Evolutionary conservation across 805 yeast species (phyloP).

Genomic region (Cyberlindnera nakhonratchasimensis): DNA sequence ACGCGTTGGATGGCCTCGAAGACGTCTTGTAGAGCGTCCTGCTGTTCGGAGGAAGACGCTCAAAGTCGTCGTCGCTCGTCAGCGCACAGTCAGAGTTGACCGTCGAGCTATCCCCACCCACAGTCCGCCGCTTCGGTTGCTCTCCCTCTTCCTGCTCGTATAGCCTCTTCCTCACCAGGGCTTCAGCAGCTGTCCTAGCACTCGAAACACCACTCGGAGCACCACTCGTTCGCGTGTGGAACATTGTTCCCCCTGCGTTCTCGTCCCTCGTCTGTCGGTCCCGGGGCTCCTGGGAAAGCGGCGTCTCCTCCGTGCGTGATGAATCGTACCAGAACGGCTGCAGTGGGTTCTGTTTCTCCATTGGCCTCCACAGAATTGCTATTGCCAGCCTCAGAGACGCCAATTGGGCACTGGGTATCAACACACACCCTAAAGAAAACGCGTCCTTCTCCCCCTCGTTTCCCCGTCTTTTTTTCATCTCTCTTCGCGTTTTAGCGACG

Average conservation of each 20-base stretch:
- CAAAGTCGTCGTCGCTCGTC: conserved; percentile 23
- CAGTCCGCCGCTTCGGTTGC: conserved; percentile 15
- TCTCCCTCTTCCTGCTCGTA: conserved; percentile 17
- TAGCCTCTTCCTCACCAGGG: conserved; percentile 19
- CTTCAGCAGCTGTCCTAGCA: conserved; percentile 7
- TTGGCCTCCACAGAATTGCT: not conserved
- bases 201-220: too few relatives aligned
- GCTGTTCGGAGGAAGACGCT: conserved; percentile 1
- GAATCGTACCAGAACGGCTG: conserved; percentile 30
- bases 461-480: too few relatives aligned
- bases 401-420: not conserved
- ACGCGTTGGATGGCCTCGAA: conserved; percentile 20
- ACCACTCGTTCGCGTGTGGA: conserved; percentile 37
- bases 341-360: conserved; percentile 20
- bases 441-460: too few relatives aligned
- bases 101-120: conserved; percentile 9
- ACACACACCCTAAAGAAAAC: too few relatives aligned
- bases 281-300: conserved; percentile 39
- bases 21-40: conserved; percentile 12
- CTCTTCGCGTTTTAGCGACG: too few relatives aligned
- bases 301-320: conserved; percentile 32
- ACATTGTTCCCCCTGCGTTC: conserved; percentile 41
- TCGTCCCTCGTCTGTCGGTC: conserved; percentile 38
- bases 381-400: not conserved
- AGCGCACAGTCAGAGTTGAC: conserved; percentile 21